Evolutionary conservation across 257 asterid genomes (phyloP).

Genomic region (Capsicum rhomboideum): DNA sequence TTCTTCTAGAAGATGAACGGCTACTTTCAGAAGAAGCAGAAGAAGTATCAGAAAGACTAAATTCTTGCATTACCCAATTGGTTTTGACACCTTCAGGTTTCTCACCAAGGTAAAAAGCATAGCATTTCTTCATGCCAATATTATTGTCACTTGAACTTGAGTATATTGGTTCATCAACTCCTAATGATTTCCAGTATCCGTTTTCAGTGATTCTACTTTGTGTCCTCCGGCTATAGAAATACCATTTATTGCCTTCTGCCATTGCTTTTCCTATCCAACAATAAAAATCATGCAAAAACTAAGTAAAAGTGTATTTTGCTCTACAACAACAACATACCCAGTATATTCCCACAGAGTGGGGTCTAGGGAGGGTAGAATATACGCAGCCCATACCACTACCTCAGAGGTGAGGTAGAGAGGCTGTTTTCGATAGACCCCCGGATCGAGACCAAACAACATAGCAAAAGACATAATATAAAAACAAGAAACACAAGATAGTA

Average conservation of each 20-base stretch:
- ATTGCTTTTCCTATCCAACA: conserved; percentile 68
- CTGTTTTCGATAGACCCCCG: no score
- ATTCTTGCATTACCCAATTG: conserved; percentile 92
- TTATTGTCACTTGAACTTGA: conserved; percentile 31
- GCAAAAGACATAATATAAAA: no score
- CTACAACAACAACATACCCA: no score
- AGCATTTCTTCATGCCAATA: conserved; percentile 57
- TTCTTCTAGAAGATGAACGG: conserved; percentile 45
- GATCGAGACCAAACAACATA: no score
- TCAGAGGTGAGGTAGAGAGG: no score
- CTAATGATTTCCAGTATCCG: conserved; percentile 72
- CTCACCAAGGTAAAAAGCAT: conserved; percentile 61
- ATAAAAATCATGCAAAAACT: background rate
- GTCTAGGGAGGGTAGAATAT: no score
- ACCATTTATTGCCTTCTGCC: conserved; percentile 90
- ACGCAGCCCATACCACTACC: no score
- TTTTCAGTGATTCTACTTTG: conserved; percentile 52
- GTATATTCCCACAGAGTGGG: no score
- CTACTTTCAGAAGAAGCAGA: conserved; percentile 18
- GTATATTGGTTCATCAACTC: conserved; percentile 63
- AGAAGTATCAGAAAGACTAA: conserved; percentile 33
- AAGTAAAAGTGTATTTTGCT: no score
- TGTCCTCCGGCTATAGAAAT: conserved; percentile 81
- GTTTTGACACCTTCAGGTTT: conserved; percentile 50
- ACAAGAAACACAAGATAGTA: no score